phyloP scores from a whole-genome alignment of 495 filamentous ascomycete species.

The Neurospora pannonica region DNA sequence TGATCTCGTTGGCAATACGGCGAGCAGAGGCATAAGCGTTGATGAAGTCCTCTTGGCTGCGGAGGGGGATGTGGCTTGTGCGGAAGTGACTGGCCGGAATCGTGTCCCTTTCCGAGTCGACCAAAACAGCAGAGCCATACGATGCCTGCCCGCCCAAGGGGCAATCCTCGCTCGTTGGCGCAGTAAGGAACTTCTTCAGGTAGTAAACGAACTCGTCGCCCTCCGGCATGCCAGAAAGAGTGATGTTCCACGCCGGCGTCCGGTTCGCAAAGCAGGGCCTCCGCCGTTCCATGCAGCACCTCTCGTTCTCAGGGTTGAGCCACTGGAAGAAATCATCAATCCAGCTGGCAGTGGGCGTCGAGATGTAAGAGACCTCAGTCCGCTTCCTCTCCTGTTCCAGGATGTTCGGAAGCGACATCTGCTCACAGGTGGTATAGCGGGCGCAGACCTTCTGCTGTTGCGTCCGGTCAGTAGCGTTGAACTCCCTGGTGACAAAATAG shows the following conservation, averaged over 20 bases:
- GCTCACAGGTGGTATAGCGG: conserved; percentile 80
- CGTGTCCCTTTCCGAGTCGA: conserved; percentile 53
- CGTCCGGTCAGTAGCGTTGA: conserved; percentile 63
- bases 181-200: conserved; percentile 65
- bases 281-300: conserved; percentile 61
- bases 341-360: conserved; percentile 92
- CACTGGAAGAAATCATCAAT: conserved; percentile 93
- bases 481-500: conserved; percentile 80
- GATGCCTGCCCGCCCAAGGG: conserved; percentile 79
- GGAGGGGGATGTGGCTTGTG: conserved; percentile 74
- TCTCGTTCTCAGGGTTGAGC: conserved; percentile 76
- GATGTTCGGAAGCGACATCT: conserved; percentile 73
- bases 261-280: conserved; percentile 71
- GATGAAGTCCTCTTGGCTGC: conserved; percentile 90
- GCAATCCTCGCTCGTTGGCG: conserved; percentile 74
- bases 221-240: conserved; percentile 82
- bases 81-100: conserved; percentile 84
- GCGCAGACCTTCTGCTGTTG: conserved; percentile 82
- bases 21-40: conserved; percentile 79
- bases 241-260: conserved; percentile 74
- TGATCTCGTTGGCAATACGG: conserved; percentile 72
- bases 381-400: conserved; percentile 90
- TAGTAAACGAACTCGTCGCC: conserved; percentile 84
- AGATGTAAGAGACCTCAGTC: conserved; percentile 78
- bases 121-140: conserved; percentile 76